phyloP scores from a whole-genome alignment of 208 protist species.

The Chromosphaera perkinsii region DNA sequence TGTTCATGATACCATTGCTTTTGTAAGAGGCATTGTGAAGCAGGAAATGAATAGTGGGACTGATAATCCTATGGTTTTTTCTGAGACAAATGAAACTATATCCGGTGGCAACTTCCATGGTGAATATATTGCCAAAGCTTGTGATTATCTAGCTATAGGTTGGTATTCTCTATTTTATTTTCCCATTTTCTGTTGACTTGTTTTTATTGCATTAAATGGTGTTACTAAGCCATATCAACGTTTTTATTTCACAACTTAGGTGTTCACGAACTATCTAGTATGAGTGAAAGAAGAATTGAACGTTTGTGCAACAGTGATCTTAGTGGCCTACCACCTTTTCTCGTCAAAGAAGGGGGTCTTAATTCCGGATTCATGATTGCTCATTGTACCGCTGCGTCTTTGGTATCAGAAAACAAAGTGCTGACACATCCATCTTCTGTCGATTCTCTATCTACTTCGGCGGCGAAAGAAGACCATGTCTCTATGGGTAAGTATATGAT shows the following conservation, averaged over 20 bases:
- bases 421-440: conserved; percentile 72
- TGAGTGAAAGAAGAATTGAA: conserved; percentile 74
- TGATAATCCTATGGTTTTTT: conserved; percentile 81
- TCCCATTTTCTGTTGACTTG: no score
- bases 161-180: no score
- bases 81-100: conserved; percentile 45
- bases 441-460: conserved; percentile 72
- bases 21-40: conserved; percentile 61
- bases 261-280: no score
- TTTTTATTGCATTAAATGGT: no score
- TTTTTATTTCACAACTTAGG: no score
- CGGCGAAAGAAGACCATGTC: conserved; percentile 77
- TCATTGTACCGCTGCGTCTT: conserved; percentile 73
- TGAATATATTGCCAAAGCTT: conserved; percentile 72
- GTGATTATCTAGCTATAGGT: conserved; percentile 58
- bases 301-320: conserved; percentile 67
- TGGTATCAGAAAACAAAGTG: conserved; percentile 72
- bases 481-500: conserved; percentile 51
- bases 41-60: conserved; percentile 77
- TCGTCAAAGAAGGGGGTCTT: conserved; percentile 68
- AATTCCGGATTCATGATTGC: conserved; percentile 84
- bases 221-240: no score
- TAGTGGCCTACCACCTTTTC: conserved; percentile 67
- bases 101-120: conserved; percentile 82
- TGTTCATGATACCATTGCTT: conserved; percentile 62